Evolutionary conservation across 129 eudicot genomes (phyloP), one percentile per base, ranked within the genome.

Genomic region (Logfia minima): DNA sequence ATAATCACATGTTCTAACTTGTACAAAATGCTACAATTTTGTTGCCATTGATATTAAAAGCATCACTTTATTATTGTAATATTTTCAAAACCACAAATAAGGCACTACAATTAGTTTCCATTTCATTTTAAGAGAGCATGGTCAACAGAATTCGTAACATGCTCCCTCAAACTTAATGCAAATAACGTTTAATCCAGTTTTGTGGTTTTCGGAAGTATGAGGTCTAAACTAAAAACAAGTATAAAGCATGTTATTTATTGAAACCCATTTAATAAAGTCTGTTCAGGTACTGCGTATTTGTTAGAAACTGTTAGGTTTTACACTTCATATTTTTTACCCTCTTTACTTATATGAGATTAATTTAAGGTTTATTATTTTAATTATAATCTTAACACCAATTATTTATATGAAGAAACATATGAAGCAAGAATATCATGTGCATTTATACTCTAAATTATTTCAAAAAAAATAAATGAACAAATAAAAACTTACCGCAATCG

Each of bases 401-500:
- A 6, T 18, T 4, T 31, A 52, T 45, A 45, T 11, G 17, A 22
- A 55, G 43, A 66, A 77, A 67, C 4, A 53, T 24, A 70, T 26
- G 4, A 55, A 63, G 68, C 39, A 72, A 11, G 17, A 60, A 18
- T 66, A 55, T 74, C 68, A 59, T 26, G 26, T 77, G 14, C 22
- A 58, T 18, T 59, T 59, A 59, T n/a, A 59, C 26, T 6, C 4
- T n/a, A 21, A 58, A 18, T 19, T 16, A 4, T 19, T 59, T 59
- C 23, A 41, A 26, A 26, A 26, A 1, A 35, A 35, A 35, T 17
- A 4, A 3, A n/a, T 19, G 6, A 58, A 19, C 6, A 13, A 26
- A 3, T 63, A 63, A 28, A 63, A 9, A 22, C n/a, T 89, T 86
- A 95, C 99, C 72, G 87, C 83, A 19, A 95, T 95, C 21, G 94